These are phyloP conservation scores for Apophysomyces elegans DNA, from an alignment of 371 early-diverging fungal species.

Conservation along the genomic window DNA sequence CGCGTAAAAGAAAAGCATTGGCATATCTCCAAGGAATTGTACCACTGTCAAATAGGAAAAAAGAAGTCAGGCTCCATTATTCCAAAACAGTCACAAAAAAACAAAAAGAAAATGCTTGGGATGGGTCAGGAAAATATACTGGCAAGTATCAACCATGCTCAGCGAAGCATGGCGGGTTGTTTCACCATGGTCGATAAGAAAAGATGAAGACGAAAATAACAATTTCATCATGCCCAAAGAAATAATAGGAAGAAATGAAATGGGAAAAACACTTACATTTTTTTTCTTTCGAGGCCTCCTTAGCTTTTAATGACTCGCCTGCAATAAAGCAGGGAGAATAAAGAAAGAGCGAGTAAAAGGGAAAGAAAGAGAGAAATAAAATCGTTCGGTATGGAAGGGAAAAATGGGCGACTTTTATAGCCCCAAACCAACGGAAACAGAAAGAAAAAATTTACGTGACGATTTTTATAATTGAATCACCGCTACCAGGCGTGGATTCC, in stretches of 20 bases:
- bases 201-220: slow-evolving; percentile 25
- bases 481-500: slow-evolving; percentile 27
- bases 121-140: slow-evolving; percentile 32
- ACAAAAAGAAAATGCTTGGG: slow-evolving; percentile 1
- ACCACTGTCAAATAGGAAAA: background rate
- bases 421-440: background rate
- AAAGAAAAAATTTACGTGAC: background rate
- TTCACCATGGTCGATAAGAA: slow-evolving; percentile 43
- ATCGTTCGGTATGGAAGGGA: background rate
- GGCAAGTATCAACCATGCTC: slow-evolving; percentile 40
- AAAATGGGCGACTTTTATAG: background rate
- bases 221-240: slow-evolving; percentile 27
- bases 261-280: background rate
- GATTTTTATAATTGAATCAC: background rate
- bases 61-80: background rate
- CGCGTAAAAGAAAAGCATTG: background rate
- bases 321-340: too few relatives aligned
- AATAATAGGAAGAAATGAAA: background rate
- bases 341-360: background rate
- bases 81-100: background rate
- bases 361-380: background rate
- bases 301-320: too few relatives aligned
- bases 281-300: background rate
- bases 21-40: slow-evolving; percentile 8
- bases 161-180: slow-evolving; percentile 36